Evolutionary conservation across 2,329 filamentous ascomycete species (phyloP), one percentile per base, ranked within the genome.

Genomic region (Alternaria solani): DNA sequence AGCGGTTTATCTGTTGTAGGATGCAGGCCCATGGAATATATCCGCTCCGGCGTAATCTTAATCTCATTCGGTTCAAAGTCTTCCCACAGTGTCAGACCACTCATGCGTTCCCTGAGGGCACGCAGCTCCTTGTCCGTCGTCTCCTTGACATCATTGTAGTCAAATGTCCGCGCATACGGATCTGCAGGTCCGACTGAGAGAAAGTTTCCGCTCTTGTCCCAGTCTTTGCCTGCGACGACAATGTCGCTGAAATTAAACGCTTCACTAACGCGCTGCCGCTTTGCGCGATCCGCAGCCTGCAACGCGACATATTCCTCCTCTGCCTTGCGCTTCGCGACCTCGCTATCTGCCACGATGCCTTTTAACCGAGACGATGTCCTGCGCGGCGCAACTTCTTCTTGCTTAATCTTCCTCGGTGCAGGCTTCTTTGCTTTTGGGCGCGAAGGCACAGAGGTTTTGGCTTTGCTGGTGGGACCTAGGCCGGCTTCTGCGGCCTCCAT

Each of bases 1-100:
- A 99, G 83, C 0, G 94, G 89, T 71, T 98, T 98, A 3, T 94
- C 88, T 59, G 89, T 84, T 0, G 89, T 94, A 0, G 95, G 95
- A 71, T 99, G 95, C 68, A 99, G 94, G 0, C 90, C 89, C 70
- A 98, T 88, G 0, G 91, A 86, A 73, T 98, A 99, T 44, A 72
- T 71, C 47, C 70, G 67, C 60, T 72, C 63, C 30, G 62, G 62
- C 4, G 66, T 69, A 30, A 67, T 63, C 47, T 67, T 67, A 44
- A 68, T 69, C 32, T 92, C 92, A 36, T 61, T 94, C 0, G 94
- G 93, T 20, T 88, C 86, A 85, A 92, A 97, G 14, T 89, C 88
- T 59, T 96, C 90, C 82, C 96, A 98, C 0, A 99, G 75, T 64
- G 90, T 83, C 20, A 99, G 78, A 0, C 86, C 84, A 61, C 87